Evolutionary conservation across 2,329 filamentous ascomycete genomes (phyloP), one percentile per base, ranked within the genome.

Genomic region (Pseudogymnoascus sp.): DNA sequence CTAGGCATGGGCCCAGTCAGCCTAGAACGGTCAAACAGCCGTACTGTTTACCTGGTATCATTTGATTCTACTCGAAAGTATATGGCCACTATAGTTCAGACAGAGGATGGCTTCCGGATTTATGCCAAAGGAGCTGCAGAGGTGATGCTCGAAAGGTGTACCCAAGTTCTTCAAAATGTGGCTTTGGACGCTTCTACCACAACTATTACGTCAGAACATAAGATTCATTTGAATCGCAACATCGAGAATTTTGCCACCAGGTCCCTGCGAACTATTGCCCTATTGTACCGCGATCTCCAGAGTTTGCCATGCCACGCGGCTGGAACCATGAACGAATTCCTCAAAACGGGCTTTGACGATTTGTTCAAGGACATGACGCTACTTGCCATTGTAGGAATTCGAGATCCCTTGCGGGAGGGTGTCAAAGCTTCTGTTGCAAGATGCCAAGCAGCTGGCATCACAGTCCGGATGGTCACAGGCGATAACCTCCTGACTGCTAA

Each of bases 401-500:
- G 93, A 72, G 90, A 93, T 73, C 90, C 90, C 50, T 82, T 93
- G 13, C 88, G 90, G 65, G 81, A 84, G 0, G 89, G 89, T 65
- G 90, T 93, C 17, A 80, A 80, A 1, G 84, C 90, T 61, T 89
- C 90, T 10, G 89, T 93, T 31, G 79, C 78, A 65, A 81, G 86
- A 64, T 93, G 90, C 71, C 88, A 93, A 72, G 81, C 83, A 63
- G 90, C 90, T 4, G 90, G 90, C 65, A 89, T 93, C 10, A 83
- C 88, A 65, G 89, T 93, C 19, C 88, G 90, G 70, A 93, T 93
- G 80, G 81, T 91, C 0, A 93, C 90, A 4, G 90, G 90, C 67
- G 90, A 93, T 77, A 93, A 93, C 76, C 85, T 88, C 68, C 77
- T 90, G 64, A 93, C 90, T 6, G 90, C 90, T 1, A 84, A 89